These are phyloP conservation scores for Stagonosporopsis rhizophila DNA, from an alignment of 2,329 filamentous ascomycete species.

Conservation along the genomic window DNA sequence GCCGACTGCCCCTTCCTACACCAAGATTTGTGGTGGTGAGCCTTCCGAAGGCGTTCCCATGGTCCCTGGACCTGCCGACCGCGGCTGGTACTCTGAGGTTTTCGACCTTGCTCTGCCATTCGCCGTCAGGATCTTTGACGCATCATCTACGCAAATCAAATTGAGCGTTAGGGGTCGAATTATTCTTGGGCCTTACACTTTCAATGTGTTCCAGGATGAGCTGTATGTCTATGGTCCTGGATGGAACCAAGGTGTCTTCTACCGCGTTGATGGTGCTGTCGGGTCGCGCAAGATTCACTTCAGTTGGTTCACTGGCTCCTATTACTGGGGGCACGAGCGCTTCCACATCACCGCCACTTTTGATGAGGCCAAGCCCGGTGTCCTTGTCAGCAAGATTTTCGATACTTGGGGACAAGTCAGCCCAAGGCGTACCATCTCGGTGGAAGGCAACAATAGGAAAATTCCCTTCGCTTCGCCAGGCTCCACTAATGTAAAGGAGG, in stretches of 20 bases:
- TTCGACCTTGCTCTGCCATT: not conserved
- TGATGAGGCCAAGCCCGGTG: constrained; percentile 5
- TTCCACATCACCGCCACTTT: constrained; percentile 5
- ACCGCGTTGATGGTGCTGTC: constrained; percentile 1
- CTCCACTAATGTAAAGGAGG: not conserved
- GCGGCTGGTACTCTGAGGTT: not conserved
- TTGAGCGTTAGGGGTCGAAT: not conserved
- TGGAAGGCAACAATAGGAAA: not conserved
- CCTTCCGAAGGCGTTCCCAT: not conserved
- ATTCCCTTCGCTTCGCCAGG: not conserved
- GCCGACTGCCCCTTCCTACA: constrained; percentile 5
- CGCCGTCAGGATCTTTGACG: not conserved
- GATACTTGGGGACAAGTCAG: not conserved
- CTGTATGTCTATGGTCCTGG: not conserved
- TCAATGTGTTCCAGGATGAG: not conserved
- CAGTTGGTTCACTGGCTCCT: constrained; percentile 1
- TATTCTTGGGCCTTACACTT: not conserved
- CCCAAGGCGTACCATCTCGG: not conserved
- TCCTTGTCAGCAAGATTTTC: not conserved
- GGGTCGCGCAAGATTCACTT: constrained; percentile 6
- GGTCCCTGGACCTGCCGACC: not conserved
- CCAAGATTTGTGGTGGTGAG: not conserved
- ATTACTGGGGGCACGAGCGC: not conserved
- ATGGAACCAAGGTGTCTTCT: constrained; percentile 1
- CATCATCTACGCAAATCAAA: not conserved